Percentiles rank a stretch among this genome's conserved stretches.
phyloP scores from a whole-genome alignment of 768 basidiomycete species.

The Mycena kentingensis region DNA sequence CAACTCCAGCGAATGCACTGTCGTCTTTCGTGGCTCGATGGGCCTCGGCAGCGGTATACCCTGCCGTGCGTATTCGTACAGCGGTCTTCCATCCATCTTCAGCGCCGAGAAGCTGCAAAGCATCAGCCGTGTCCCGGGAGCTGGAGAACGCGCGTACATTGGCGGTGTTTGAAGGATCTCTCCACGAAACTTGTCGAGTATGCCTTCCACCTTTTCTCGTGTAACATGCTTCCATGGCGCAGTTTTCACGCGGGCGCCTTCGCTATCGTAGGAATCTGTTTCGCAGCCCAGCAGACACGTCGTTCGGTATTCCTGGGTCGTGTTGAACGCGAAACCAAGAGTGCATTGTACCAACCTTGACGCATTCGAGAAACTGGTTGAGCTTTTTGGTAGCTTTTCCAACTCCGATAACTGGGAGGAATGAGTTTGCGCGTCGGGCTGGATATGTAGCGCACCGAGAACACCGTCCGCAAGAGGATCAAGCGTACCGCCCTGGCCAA shows the following conservation, averaged over 20 bases:
- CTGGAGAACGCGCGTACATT: conserved; percentile 56
- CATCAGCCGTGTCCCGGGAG: conserved; percentile 2
- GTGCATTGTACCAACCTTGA: conserved; percentile 64
- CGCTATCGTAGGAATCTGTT: conserved; percentile 92
- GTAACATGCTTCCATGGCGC: conserved; percentile 88
- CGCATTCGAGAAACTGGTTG: conserved; percentile 79
- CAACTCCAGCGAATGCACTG: conserved; percentile 78
- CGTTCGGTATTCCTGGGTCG: conserved; percentile 80
- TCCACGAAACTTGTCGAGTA: conserved; percentile 75
- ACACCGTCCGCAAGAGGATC: conserved; percentile 97
- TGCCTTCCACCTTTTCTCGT: conserved; percentile 66
- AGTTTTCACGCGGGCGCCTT: conserved; percentile 77
- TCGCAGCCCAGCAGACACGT: conserved; percentile 92
- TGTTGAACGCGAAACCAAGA: conserved; percentile 9
- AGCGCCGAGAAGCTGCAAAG: conserved; percentile 86
- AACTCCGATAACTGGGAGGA: conserved; percentile 75
- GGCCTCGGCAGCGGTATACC: conserved; percentile 91
- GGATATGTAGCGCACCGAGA: conserved; percentile 56
- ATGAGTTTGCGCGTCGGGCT: conserved; percentile 2
- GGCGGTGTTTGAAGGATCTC: conserved; percentile 91
- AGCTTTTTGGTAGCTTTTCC: conserved; percentile 90
- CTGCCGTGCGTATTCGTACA: conserved; percentile 94
- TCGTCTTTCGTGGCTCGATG: conserved; percentile 85
- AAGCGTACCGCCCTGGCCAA: conserved; percentile 92
- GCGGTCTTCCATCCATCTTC: conserved; percentile 95